phyloP scores from a whole-genome alignment of 1,284 basidiomycete genomes.

The Irpex rosettiformis region DNA sequence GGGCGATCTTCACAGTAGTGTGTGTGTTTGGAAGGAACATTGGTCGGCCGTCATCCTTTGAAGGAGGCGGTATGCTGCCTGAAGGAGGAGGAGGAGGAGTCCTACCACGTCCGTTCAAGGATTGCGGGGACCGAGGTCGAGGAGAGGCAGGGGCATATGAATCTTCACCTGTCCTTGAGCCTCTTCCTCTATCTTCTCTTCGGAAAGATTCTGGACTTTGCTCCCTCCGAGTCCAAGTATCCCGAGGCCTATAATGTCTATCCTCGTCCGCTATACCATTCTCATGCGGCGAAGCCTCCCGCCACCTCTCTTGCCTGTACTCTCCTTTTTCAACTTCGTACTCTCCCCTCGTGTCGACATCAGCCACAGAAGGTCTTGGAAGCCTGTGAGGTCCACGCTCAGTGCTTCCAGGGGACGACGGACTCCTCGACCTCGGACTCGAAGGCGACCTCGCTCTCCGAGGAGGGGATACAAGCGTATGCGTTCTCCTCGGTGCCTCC shows the following conservation, averaged over 20 bases:
- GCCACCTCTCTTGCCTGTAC: conserved; percentile 1
- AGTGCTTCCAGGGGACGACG: conserved; percentile 21
- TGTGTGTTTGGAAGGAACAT: conserved; percentile 33
- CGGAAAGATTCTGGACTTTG: not conserved
- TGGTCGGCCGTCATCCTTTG: conserved; percentile 5
- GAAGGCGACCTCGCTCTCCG: conserved; percentile 23
- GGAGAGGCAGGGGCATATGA: not conserved
- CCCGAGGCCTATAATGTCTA: not conserved
- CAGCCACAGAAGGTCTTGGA: conserved; percentile 23
- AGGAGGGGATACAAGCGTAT: conserved; percentile 11
- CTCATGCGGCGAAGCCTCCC: not conserved
- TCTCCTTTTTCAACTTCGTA: conserved; percentile 20
- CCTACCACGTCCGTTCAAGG: not conserved
- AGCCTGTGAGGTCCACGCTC: conserved; percentile 29
- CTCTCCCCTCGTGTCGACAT: conserved; percentile 12
- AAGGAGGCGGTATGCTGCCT: not conserved
- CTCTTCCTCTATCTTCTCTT: not conserved
- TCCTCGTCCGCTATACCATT: not conserved
- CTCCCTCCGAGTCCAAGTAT: not conserved
- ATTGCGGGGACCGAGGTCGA: not conserved
- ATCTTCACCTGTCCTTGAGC: not conserved
- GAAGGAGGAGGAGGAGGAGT: not conserved
- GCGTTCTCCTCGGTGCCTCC: conserved; percentile 15
- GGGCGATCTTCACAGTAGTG: conserved; percentile 31
- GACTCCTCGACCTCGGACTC: conserved; percentile 25